Conservation (phyloP, 257 asterid species). For the Solanum arcanum region DNA sequence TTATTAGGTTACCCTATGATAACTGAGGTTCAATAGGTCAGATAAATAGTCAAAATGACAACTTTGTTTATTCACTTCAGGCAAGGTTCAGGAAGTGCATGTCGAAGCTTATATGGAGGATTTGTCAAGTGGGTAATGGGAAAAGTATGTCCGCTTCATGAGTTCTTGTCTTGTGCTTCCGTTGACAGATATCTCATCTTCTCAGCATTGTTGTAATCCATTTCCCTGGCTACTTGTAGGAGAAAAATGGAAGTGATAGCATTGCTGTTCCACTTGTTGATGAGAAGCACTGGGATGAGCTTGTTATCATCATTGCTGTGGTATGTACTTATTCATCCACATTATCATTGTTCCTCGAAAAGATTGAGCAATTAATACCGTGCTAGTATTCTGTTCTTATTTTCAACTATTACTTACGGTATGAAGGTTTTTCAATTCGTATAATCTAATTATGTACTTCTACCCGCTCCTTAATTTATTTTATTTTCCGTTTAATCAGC, state of each 20-base stretch:
- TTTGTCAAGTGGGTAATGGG: slow-evolving; percentile 99
- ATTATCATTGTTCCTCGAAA: neutral
- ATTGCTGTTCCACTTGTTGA: slow-evolving; percentile 85
- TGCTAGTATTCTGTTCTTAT: neutral
- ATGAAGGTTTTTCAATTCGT: neutral
- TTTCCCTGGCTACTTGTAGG: slow-evolving; percentile 28
- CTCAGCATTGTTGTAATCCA: neutral
- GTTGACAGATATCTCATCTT: neutral
- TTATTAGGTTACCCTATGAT: neutral
- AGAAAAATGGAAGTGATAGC: slow-evolving; percentile 79
- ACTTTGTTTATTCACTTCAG: slow-evolving; percentile 17
- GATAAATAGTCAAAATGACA: neutral
- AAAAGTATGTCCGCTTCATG: slow-evolving; percentile 35
- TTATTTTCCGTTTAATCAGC: neutral
- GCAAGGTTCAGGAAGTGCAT: slow-evolving; percentile 97
- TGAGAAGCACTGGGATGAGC: slow-evolving; percentile 94
- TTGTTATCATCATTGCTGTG: slow-evolving; percentile 86
- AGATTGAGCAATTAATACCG: neutral
- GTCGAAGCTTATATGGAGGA: slow-evolving; percentile 95
- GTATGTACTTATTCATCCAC: slow-evolving; percentile 8
- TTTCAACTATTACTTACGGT: neutral
- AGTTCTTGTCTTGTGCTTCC: neutral
- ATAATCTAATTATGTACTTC: neutral
- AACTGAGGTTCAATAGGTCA: neutral
- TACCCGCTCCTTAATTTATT: neutral